A percentile compares a stretch with the other conserved stretches of the same genome.
Conservation (phyloP, 1,284 basidiomycete genomes). For the Fomitopsis schrenkii region DNA sequence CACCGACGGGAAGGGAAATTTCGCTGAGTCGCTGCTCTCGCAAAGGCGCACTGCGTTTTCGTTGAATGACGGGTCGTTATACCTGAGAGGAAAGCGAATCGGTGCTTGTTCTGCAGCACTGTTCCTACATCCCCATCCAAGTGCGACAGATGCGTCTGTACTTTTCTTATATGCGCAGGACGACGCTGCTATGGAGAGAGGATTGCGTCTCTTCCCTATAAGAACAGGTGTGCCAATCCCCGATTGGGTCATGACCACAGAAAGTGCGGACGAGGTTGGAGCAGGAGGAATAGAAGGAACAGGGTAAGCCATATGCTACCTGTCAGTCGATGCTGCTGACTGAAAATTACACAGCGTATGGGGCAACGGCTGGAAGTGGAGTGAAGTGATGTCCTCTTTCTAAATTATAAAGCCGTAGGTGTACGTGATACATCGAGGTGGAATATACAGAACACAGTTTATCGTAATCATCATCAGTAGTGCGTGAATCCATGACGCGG, state of each 20-base stretch:
- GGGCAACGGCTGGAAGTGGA: conserved; percentile 52
- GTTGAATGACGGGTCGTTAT: conserved; percentile 15
- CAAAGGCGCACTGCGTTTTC: conserved; percentile 28
- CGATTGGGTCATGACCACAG: conserved; percentile 68
- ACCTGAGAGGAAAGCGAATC: conserved; percentile 14
- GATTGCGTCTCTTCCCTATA: conserved; percentile 69
- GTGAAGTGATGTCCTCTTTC: conserved; percentile 49
- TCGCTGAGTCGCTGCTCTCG: conserved; percentile 17
- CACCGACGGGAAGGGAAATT: conserved; percentile 24
- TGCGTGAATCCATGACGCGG: conserved; percentile 28
- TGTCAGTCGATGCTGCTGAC: neutral
- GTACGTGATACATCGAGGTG: conserved; percentile 30
- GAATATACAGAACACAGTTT: conserved; percentile 35
- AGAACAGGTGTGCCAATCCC: conserved; percentile 74
- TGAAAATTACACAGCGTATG: conserved; percentile 33
- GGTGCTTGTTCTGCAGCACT: conserved; percentile 43
- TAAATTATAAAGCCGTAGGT: conserved; percentile 34
- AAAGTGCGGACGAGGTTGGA: conserved; percentile 48
- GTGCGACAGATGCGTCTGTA: conserved; percentile 31
- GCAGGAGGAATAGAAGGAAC: conserved; percentile 71
- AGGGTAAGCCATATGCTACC: conserved; percentile 44
- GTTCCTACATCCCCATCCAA: conserved; percentile 69
- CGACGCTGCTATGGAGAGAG: conserved; percentile 55
- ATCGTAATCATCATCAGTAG: conserved; percentile 31
- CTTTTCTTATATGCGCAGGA: conserved; percentile 62